Percentiles rank a stretch among this genome's conserved stretches.
Evolutionary conservation across 2,329 filamentous ascomycete species (phyloP).

Genomic region (Lachnellula willkommii): DNA sequence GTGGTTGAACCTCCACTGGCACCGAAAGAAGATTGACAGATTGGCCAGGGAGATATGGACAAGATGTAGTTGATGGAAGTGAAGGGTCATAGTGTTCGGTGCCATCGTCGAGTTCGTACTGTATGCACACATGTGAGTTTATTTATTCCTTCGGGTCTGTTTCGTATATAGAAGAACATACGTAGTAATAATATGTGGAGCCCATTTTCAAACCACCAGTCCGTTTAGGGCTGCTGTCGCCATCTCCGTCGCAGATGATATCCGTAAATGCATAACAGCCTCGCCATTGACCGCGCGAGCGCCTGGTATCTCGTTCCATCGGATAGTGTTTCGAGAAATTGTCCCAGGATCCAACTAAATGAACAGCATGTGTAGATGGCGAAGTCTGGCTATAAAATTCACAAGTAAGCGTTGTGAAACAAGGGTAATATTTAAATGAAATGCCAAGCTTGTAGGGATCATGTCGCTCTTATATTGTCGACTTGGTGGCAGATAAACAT

Average conservation of each 20-base stretch:
- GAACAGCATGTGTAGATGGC: slow-evolving; percentile 61
- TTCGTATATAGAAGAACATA: slow-evolving; percentile 43
- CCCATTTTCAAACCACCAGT: slow-evolving; percentile 86
- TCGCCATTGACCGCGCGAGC: slow-evolving; percentile 73
- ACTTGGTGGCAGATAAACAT: slow-evolving; percentile 3
- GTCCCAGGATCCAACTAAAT: slow-evolving; percentile 89
- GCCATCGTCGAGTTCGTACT: slow-evolving; percentile 81
- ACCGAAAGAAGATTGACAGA: slow-evolving; percentile 78
- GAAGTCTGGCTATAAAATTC: slow-evolving; percentile 48
- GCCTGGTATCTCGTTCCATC: slow-evolving; percentile 74
- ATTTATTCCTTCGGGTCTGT: slow-evolving; percentile 26
- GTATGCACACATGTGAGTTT: slow-evolving; percentile 20
- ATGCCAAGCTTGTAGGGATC: slow-evolving; percentile 13
- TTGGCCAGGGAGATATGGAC: slow-evolving; percentile 84
- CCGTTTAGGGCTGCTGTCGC: slow-evolving; percentile 50
- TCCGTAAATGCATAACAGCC: slow-evolving; percentile 83
- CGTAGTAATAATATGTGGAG: slow-evolving; percentile 92
- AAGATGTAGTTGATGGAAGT: slow-evolving; percentile 69
- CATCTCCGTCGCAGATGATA: slow-evolving; percentile 72
- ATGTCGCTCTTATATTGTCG: slow-evolving; percentile 16
- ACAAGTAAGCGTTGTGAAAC: slow-evolving; percentile 16
- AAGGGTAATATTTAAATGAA: slow-evolving; percentile 7
- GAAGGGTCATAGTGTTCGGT: slow-evolving; percentile 70
- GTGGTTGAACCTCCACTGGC: slow-evolving; percentile 59
- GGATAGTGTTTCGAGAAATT: slow-evolving; percentile 76